Percentiles rank a stretch among this genome's conserved stretches.
phyloP scores from a whole-genome alignment of 2,329 filamentous ascomycete genomes.

The Aspergillus nomiae region DNA sequence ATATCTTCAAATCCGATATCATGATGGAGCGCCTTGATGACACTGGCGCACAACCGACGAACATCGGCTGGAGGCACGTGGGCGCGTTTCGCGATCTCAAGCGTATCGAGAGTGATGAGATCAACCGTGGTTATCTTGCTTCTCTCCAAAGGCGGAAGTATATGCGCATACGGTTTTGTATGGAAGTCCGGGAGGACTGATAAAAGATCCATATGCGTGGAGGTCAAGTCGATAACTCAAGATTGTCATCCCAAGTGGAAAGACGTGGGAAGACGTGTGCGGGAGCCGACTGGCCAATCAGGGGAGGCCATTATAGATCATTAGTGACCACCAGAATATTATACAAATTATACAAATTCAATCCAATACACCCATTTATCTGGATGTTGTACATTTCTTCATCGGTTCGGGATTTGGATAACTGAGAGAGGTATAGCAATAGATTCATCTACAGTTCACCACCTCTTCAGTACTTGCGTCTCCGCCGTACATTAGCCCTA shows the following conservation, averaged over 20 bases:
- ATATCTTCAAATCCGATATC: constrained; percentile 55
- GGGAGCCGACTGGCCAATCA: neutral
- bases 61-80: constrained; percentile 79
- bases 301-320: neutral
- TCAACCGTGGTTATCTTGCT: constrained; percentile 78
- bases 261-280: neutral
- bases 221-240: neutral
- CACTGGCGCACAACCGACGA: constrained; percentile 68
- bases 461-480: neutral
- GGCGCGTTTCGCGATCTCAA: constrained; percentile 83
- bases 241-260: neutral
- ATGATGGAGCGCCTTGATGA: constrained; percentile 67
- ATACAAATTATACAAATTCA: neutral
- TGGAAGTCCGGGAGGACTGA: constrained; percentile 80
- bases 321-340: neutral
- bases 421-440: neutral
- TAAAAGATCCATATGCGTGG: constrained; percentile 66
- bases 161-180: constrained; percentile 67
- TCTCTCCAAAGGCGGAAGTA: constrained; percentile 78
- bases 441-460: neutral
- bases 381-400: no score
- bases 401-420: neutral
- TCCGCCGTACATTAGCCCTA: no score
- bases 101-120: constrained; percentile 78
- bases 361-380: neutral